Evolutionary conservation across 495 filamentous ascomycete genomes (phyloP), one percentile per base, ranked within the genome.

Genomic region (Neurospora sp.): DNA sequence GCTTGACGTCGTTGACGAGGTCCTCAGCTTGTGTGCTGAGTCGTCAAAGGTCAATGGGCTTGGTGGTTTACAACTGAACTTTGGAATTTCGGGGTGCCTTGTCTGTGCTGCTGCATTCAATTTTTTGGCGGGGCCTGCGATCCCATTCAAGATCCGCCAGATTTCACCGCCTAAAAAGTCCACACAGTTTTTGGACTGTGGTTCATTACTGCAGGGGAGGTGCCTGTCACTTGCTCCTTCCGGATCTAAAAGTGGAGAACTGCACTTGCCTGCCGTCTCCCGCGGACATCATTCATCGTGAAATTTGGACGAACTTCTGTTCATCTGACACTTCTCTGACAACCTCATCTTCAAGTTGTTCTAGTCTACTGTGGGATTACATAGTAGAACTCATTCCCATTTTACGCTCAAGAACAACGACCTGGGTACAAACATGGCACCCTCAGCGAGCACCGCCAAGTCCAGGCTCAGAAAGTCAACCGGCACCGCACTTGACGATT

Each of bases 41-140:
- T 35, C 46, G 39, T 40, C 40, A 41, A 37, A 71, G 71, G 46
- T 27, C 20, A 23, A 72, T 39, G 41, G 31, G 40, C 69, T 48
- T 35, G 46, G 38, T 41, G 40, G n/a, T n/a, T n/a, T 69, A 69
- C 66, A 72, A 38, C 70, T 72, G 35, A 66, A 72, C 42, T 69
- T 76, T 74, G 18, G 37, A 20, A 37, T 74, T 23, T 66, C 54
- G 70, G 31, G 35, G 23, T 38, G 54, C 8, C 31, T n/a, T 66
- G 14, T 35, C 39, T 4, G 40, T 72, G 74, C 41, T 46, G 38
- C 69, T 42, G 66, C 39, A 23, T 46, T 72, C 72, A 69, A 77
- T 71, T 74, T 75, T 78, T 78, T 76, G 74, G 78, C 76, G 78
- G 78, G 75, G 77, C 71, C 23, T 66, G 54, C 23, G n/a, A n/a